Evolutionary conservation across 352 stramenopile species (phyloP), one percentile per base, ranked within the genome.

Genomic region (Phytopythium kandeliae): DNA sequence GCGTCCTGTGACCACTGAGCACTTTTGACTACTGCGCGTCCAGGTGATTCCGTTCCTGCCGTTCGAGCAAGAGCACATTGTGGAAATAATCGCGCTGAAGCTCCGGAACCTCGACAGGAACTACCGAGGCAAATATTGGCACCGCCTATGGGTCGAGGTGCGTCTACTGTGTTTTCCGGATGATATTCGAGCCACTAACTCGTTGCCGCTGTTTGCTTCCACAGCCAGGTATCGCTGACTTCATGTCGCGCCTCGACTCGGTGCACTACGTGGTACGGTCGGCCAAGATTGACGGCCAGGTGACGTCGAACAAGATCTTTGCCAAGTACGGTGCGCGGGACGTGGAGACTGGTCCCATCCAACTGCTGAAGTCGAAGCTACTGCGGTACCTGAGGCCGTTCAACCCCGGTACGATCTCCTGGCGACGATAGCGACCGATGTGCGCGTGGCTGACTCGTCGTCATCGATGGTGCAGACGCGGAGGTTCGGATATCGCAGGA

Each of bases 41-140:
- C 40, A 92, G 78, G 85, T 96, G 33, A 74, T 96, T 31, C 86
- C 86, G 16, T 96, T 94, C 55, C 61, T 96, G 22, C 86, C 86
- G 33, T 92, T 96, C 47, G 85, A 95, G 57, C 83, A 89, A 47
- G 57, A 65, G 17, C 74, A 94, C 35, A 91, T 95, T 36, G 63
- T 76, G 0, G 64, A 89, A 36, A 84, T 96, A 48, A 87, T 96
- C 47, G 62, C 80, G 11, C 57, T 92, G 2, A 96, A 96, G 60
- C 65, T 96, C 19, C 49, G 55, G 25, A 70, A 91, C n/a, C 47
- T 96, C 43, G 80, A 86, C 26, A 48, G 68, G 48, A 82, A 90
- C 50, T 89, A 93, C 48, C 67, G 78, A 33, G 69, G 71, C 47
- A 70, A 81, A 33, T 89, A 89, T 48, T 95, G 84, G 84, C 70